Conservation (phyloP, 805 yeast species). For the Maudiozyma saulgeensis region DNA sequence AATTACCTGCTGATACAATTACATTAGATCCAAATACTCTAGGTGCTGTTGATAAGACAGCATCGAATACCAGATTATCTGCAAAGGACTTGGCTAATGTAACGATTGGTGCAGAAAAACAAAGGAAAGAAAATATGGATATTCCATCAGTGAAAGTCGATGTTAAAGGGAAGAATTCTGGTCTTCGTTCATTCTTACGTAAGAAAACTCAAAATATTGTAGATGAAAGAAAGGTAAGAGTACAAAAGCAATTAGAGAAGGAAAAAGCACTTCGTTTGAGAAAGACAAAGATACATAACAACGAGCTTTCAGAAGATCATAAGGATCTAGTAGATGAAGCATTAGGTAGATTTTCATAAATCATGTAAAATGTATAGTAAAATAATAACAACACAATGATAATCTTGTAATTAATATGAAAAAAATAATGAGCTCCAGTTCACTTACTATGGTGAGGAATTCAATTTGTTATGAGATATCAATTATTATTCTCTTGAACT, state of each 20-base stretch:
- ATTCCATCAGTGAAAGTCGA: slow-evolving; percentile 57
- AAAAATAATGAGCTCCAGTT: background rate
- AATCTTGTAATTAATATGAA: no score
- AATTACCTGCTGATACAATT: slow-evolving; percentile 86
- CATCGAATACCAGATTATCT: slow-evolving; percentile 52
- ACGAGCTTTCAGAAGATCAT: slow-evolving; percentile 46
- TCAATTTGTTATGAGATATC: no score
- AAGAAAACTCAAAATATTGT: slow-evolving; percentile 79
- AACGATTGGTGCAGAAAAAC: slow-evolving; percentile 27
- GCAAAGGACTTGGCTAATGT: slow-evolving; percentile 47
- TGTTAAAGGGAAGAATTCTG: slow-evolving; percentile 72
- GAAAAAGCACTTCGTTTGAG: slow-evolving; percentile 65
- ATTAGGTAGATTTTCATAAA: slow-evolving; percentile 29
- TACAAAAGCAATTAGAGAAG: slow-evolving; percentile 60
- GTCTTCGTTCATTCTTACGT: slow-evolving; percentile 68
- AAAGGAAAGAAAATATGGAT: slow-evolving; percentile 34
- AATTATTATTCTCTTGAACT: no score
- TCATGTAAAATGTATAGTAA: background rate
- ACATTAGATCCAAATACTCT: slow-evolving; percentile 80
- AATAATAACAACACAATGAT: background rate
- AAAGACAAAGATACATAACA: slow-evolving; percentile 35
- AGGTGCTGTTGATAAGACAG: slow-evolving; percentile 73
- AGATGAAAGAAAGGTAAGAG: slow-evolving; percentile 71
- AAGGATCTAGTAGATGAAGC: slow-evolving; percentile 34
- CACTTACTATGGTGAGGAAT: no score